Percentiles rank a stretch among this genome's conserved stretches.
These are phyloP conservation scores for Lathyrus sativus DNA, from an alignment of 306 rosid genomes.

Conservation along the genomic window DNA sequence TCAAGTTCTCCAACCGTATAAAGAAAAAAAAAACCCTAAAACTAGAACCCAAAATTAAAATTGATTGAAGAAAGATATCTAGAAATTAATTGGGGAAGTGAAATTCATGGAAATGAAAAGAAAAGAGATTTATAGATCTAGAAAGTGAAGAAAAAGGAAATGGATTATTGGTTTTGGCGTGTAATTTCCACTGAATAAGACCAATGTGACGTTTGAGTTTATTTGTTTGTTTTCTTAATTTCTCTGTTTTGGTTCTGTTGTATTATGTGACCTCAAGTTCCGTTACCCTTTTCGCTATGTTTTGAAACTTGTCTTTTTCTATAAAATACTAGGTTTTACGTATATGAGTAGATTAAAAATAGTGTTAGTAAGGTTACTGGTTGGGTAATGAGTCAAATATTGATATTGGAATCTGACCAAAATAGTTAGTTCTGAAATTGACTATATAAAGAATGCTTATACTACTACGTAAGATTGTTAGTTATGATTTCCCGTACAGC, in stretches of 20 bases:
- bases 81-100: constrained; percentile 8
- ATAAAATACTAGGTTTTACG: neutral
- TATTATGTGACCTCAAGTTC: neutral
- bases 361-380: neutral
- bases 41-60: constrained; percentile 19
- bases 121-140: constrained; percentile 11
- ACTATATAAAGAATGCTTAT: neutral
- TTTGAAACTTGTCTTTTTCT: neutral
- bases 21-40: constrained; percentile 22
- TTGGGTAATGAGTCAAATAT: neutral
- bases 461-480: neutral
- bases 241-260: neutral
- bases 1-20: constrained; percentile 31
- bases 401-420: neutral
- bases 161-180: neutral
- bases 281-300: neutral
- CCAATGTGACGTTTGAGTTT: neutral
- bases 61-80: constrained; percentile 18
- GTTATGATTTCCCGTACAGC: neutral
- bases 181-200: constrained; percentile 1
- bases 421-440: neutral
- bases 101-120: neutral
- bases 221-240: neutral
- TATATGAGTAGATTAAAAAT: too few species aligned
- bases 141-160: neutral